Evolutionary conservation across 2,329 filamentous ascomycete genomes (phyloP), one percentile per base, ranked within the genome.

Genomic region (Colletotrichum lupini): DNA sequence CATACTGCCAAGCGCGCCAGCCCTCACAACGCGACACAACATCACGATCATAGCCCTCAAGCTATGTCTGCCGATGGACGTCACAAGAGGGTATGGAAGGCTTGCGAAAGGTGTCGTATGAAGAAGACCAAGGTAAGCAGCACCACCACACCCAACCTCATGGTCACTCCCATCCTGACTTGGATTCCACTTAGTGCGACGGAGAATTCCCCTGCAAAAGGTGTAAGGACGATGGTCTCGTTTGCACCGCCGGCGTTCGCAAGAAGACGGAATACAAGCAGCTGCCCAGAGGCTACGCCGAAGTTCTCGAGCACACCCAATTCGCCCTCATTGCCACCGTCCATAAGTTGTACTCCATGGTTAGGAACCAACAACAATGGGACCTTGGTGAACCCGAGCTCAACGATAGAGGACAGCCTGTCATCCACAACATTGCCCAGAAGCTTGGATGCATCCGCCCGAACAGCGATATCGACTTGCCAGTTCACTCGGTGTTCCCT

Each of bases 251-350:
- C 19, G 90, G 90, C 8, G 87, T 89, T 16, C 84, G 90, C 74
- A 92, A 92, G 79, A 92, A 92, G 88, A 90, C 89, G n/a, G 90
- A 92, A 77, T 92, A 90, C 80, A 92, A 92, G 83, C 90, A 92
- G 81, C 80, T 92, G 59, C 90, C 90, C 12, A 83, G 88, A 84
- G 90, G 90, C 68, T 92, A 92, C 76, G 90, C 90, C 66, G 90
- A 92, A 78, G 89, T 92, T 24, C 81, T 92, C 46, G 90, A 92
- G 76, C 91, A 91, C 81, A 91, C 89, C 1, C 90, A 92, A 78
- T 90, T 91, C 77, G 88, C 89, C 60, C 85, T 92, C 68, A 90
- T 92, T 72, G 89, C 89, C 68, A 92, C 90, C 24, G 89, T 92
- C 1, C 90, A 92, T 79, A 92, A 92, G 81, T 85, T 92, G 26